Evolutionary conservation across 164 flowering plant genomes (phyloP), one percentile per base, ranked within the genome.

Genomic region (Vitis labrusca): DNA sequence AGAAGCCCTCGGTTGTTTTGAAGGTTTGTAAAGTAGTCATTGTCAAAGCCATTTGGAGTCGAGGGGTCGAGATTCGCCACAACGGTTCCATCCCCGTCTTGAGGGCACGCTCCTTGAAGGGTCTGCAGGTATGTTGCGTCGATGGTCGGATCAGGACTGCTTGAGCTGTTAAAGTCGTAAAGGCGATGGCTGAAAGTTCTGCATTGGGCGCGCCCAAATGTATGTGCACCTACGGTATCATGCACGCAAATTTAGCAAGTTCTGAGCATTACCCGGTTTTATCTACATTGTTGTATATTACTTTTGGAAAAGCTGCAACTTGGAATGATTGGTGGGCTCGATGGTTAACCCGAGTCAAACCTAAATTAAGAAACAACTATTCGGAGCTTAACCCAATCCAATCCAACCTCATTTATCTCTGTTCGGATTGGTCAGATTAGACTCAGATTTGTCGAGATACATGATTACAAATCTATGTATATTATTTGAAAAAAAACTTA

Each of bases 141-240:
- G 5, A 85, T 7, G 15, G 77, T 71, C 1, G 85, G 79, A 64
- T 86, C 90, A 0, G 88, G 78, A 15, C 44, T 74, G 15, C 73
- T 76, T 0, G 71, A 61, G 47, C 71, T 68, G 8, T 19, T 69
- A 74, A 84, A 83, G 60, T 81, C 74, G 82, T 72, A 83, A 0
- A 85, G 70, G 0, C 86, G 71, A 17, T 50, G 0, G 15, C 30
- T 69, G 77, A 85, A 78, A 1, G 52, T 1, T 2, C 29, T 1
- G 50, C 88, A 85, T 23, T 58, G 78, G 7, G 83, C 83, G 0
- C 81, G 65, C 49, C 86, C 88, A 37, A 83, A 79, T 30, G 86
- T 85, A 49, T 85, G 88, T 0, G 78, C 86, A 56, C 88, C 88
- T 83, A 6, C 44, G 7, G 7, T 32, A 32, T 6, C 17, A 57